These are phyloP conservation scores for Deuterostichococcus epilithicus DNA, from an alignment of 139 green algal species.

Conservation along the genomic window DNA sequence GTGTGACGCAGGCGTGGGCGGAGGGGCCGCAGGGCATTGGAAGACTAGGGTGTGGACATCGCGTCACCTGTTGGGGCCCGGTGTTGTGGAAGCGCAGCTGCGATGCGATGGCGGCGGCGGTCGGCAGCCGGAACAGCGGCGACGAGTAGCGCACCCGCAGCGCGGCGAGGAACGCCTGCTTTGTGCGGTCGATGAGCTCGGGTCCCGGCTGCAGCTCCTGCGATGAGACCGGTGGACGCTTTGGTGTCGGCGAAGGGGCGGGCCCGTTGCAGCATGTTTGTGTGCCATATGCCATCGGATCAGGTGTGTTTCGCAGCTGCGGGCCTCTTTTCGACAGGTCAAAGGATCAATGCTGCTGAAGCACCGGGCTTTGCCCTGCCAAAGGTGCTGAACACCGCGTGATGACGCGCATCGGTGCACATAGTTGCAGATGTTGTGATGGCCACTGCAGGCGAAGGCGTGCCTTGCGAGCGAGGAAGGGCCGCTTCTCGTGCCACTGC, in stretches of 20 bases:
- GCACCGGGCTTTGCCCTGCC: too few relatives aligned
- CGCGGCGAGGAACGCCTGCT: background rate
- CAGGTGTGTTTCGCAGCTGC: too few relatives aligned
- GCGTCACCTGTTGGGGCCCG: constrained; percentile 26
- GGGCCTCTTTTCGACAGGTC: too few relatives aligned
- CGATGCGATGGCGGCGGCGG: constrained; percentile 39
- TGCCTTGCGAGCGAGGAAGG: constrained; percentile 40
- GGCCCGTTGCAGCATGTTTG: constrained; percentile 21
- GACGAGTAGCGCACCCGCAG: constrained; percentile 57
- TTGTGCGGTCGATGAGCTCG: constrained; percentile 22
- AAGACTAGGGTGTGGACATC: too few relatives aligned
- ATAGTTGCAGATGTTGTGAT: too few relatives aligned
- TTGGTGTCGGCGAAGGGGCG: too few relatives aligned
- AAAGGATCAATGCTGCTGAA: too few relatives aligned
- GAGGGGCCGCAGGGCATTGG: too few relatives aligned
- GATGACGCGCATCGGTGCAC: constrained; percentile 23
- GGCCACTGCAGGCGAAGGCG: too few relatives aligned
- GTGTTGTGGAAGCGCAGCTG: constrained; percentile 66
- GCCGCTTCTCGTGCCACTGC: constrained; percentile 53
- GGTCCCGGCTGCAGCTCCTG: constrained; percentile 26
- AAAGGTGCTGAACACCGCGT: too few relatives aligned
- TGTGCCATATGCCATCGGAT: too few relatives aligned
- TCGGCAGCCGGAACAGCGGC: constrained; percentile 72
- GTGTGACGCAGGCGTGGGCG: too few relatives aligned
- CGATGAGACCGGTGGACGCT: background rate